phyloP scores from a whole-genome alignment of 345 rosid genomes.

The Ailanthus altissimus region DNA sequence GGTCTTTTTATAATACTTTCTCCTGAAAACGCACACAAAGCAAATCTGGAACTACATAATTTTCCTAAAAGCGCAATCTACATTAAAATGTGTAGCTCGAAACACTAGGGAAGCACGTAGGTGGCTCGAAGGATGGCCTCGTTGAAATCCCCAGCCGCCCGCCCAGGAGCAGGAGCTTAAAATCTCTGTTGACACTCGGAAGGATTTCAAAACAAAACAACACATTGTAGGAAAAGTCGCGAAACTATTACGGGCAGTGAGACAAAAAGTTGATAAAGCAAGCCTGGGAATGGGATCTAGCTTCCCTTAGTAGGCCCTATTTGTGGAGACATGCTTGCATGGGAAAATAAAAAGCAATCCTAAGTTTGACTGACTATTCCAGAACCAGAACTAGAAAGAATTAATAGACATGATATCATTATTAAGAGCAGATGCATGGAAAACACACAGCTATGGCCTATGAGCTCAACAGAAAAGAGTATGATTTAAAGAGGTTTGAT shows the following conservation, averaged over 20 bases:
- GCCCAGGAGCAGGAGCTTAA: not conserved
- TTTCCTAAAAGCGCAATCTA: constrained; percentile 4
- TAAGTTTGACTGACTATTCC: constrained; percentile 33
- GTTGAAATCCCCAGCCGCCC: not conserved
- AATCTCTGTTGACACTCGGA: not conserved
- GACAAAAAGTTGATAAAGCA: constrained; percentile 25
- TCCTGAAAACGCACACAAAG: not conserved
- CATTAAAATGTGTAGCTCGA: constrained; percentile 5
- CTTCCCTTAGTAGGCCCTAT: constrained; percentile 31
- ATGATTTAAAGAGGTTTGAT: not conserved
- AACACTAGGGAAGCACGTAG: constrained; percentile 5
- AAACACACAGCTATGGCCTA: not conserved
- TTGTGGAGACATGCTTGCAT: constrained; percentile 27
- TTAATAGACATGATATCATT: constrained; percentile 24
- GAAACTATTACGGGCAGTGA: not conserved
- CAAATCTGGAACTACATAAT: constrained; percentile 2
- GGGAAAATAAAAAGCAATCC: constrained; percentile 28
- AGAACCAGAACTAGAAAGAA: too few relatives aligned
- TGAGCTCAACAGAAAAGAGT: too few relatives aligned
- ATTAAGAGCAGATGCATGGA: constrained; percentile 13
- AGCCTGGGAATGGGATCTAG: constrained; percentile 41
- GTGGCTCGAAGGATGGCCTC: constrained; percentile 17
- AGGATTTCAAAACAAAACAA: constrained; percentile 4
- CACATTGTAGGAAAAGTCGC: not conserved
- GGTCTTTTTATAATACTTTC: too few relatives aligned